A percentile compares a stretch with the other conserved stretches of the same genome.
phyloP scores from a whole-genome alignment of 129 eudicot genomes.

The Flaveria brownii region DNA sequence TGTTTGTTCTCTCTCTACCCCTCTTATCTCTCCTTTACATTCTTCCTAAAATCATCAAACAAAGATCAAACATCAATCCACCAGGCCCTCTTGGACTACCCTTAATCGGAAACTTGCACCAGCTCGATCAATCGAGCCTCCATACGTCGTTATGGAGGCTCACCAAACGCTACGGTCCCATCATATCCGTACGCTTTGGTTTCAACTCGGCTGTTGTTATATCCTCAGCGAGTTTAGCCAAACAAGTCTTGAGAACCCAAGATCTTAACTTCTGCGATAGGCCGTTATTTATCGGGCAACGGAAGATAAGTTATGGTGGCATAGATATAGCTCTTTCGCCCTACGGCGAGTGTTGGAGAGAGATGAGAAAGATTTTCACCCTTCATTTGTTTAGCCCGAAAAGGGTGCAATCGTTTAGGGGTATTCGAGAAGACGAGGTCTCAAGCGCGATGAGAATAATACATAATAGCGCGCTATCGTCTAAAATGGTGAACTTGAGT shows the following conservation, averaged over 20 bases:
- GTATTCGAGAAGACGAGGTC: conserved; percentile 36
- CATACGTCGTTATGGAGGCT: conserved; percentile 30
- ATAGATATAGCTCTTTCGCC: conserved; percentile 35
- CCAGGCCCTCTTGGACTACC: conserved; percentile 53
- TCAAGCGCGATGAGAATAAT: conserved; percentile 18
- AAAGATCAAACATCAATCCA: conserved; percentile 1
- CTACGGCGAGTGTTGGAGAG: conserved; percentile 31
- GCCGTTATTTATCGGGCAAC: conserved; percentile 23
- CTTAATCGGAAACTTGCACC: conserved; percentile 47
- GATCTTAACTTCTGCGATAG: conserved; percentile 41
- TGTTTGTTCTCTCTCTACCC: neutral
- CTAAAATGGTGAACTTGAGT: conserved; percentile 24
- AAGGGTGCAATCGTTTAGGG: conserved; percentile 35
- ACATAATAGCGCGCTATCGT: conserved; percentile 17
- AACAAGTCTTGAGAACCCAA: conserved; percentile 39
- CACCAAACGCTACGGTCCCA: conserved; percentile 44
- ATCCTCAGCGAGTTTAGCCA: conserved; percentile 34
- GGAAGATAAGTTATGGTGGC: conserved; percentile 33
- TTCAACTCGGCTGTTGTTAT: conserved; percentile 37
- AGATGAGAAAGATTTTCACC: conserved; percentile 38
- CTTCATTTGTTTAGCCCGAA: conserved; percentile 29
- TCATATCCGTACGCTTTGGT: conserved; percentile 27
- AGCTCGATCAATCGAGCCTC: conserved; percentile 26
- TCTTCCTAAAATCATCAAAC: conserved; percentile 2
- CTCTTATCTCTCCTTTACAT: conserved; percentile 9